Conservation (phyloP, 2,329 filamentous ascomycete genomes). For the Stemphylium lycopersici region DNA sequence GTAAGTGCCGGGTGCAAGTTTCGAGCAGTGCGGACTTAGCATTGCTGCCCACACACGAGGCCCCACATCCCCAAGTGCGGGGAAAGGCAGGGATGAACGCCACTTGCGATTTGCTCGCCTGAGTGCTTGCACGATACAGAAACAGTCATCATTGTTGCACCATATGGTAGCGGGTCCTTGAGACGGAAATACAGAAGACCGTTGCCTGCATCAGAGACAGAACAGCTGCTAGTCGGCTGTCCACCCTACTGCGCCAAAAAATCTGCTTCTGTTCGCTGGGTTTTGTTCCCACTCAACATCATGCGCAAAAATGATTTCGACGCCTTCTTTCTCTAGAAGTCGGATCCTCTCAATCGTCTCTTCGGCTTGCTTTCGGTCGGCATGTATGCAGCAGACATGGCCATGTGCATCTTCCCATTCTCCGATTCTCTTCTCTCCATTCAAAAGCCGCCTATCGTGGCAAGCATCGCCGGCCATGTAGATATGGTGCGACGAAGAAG, state of each 20-base stretch:
- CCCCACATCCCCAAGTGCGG: slow-evolving; percentile 22
- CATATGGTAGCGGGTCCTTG: background rate
- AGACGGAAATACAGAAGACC: background rate
- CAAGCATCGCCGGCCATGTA: slow-evolving; percentile 62
- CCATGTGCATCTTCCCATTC: slow-evolving; percentile 57
- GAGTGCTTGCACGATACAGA: background rate
- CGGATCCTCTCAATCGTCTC: slow-evolving; percentile 54
- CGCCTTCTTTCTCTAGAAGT: slow-evolving; percentile 48
- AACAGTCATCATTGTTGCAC: background rate
- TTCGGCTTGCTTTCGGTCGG: slow-evolving; percentile 54
- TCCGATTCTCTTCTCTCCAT: slow-evolving; percentile 60
- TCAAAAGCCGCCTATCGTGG: slow-evolving; percentile 60
- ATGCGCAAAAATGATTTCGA: slow-evolving; percentile 61
- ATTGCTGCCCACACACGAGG: slow-evolving; percentile 1
- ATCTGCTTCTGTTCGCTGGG: slow-evolving; percentile 39
- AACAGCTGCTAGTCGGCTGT: background rate
- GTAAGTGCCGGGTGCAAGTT: background rate
- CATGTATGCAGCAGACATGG: slow-evolving; percentile 58
- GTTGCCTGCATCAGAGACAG: no score
- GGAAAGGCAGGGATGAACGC: slow-evolving; percentile 7
- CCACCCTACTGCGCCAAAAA: slow-evolving; percentile 31
- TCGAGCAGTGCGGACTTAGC: background rate
- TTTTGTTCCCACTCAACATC: slow-evolving; percentile 57
- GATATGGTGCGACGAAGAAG: slow-evolving; percentile 48
- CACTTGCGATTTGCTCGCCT: background rate